Evolutionary conservation across 768 basidiomycete species (phyloP).

Genomic region (Calocybe indica): DNA sequence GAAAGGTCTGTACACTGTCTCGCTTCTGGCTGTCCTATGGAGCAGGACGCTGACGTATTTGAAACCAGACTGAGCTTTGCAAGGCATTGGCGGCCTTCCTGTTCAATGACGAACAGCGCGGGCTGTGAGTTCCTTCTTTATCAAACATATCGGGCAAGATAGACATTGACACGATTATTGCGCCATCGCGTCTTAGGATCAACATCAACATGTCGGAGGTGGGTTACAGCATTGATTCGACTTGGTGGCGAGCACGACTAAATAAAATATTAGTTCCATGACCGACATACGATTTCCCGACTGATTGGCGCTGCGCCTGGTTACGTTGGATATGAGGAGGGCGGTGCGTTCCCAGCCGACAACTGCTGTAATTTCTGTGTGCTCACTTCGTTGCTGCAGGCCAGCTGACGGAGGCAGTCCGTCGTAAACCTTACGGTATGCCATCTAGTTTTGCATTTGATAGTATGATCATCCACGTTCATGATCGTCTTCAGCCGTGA

Average conservation of each 20-base stretch:
- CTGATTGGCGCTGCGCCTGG: slow-evolving; percentile 92
- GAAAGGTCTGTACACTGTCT: slow-evolving; percentile 45
- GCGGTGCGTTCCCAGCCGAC: slow-evolving; percentile 29
- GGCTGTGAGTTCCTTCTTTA: slow-evolving; percentile 49
- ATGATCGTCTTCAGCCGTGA: slow-evolving; percentile 42
- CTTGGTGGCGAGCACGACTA: not conserved
- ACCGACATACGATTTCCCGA: slow-evolving; percentile 85
- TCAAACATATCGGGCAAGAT: not conserved
- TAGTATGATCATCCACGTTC: not conserved
- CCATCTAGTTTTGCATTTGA: not conserved
- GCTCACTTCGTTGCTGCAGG: slow-evolving; percentile 19
- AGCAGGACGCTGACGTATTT: not conserved
- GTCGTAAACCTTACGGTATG: slow-evolving; percentile 82
- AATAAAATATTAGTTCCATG: slow-evolving; percentile 62
- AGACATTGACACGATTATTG: not conserved
- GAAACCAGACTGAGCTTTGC: slow-evolving; percentile 74
- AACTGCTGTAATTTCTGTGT: not conserved
- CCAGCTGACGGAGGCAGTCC: slow-evolving; percentile 88
- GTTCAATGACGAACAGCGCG: slow-evolving; percentile 84
- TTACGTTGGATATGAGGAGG: slow-evolving; percentile 88
- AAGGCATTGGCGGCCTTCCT: slow-evolving; percentile 86
- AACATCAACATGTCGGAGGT: slow-evolving; percentile 94
- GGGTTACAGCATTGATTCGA: slow-evolving; percentile 7
- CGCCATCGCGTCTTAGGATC: slow-evolving; percentile 39
- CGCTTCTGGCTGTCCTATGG: not conserved